Evolutionary conservation across 2,329 filamentous ascomycete genomes (phyloP), one percentile per base, ranked within the genome.

Genomic region (Stachybotrys echinatus): DNA sequence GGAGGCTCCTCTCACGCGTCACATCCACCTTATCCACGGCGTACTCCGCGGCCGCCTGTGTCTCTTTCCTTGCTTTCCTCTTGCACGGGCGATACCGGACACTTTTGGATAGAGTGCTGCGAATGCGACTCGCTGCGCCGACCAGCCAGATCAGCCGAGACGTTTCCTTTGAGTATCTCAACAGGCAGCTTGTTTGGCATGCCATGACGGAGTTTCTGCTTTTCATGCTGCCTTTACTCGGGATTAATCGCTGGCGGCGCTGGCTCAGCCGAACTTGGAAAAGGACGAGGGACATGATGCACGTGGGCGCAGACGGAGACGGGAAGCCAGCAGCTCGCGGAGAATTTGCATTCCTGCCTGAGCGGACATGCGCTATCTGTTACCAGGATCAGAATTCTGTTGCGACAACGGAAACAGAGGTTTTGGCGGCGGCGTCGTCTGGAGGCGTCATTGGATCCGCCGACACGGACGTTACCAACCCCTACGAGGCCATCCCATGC

Each of bases 161-260:
- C 68, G 92, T 99, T 22, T 95, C 89, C 1, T 97, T 99, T 65
- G 94, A 99, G 70, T 97, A 96, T 62, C 81, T 97, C 46, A 99
- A 99, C 67, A 85, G 94, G 45, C 94, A 99, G 71, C 83, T 99
- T 12, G 94, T 99, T 37, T 99, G 94, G 94, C 94, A 99, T 70
- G 94, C 94, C n/a, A 96, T 99, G 62, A 99, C 94, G 22, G 94
- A 99, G 66, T 99, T 99, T 61, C 76, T 99, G n/a, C 80, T 99
- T 27, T 99, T 97, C 67, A 81, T 97, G 18, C 77, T 99, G n/a
- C 94, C 94, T 0, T 79, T 99, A n/a, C 88, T 99, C 40, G 94
- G 94, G 47, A 92, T 99, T 58, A 87, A 88, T 61, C 83, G 91
- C 56, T 99, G 94, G 94, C 83, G 90, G 51, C 81, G 92, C 57